Percentiles rank a stretch among this genome's conserved stretches.
These are phyloP conservation scores for Candida tropicalis DNA, from an alignment of 1,139 yeast species.

Conservation along the genomic window DNA sequence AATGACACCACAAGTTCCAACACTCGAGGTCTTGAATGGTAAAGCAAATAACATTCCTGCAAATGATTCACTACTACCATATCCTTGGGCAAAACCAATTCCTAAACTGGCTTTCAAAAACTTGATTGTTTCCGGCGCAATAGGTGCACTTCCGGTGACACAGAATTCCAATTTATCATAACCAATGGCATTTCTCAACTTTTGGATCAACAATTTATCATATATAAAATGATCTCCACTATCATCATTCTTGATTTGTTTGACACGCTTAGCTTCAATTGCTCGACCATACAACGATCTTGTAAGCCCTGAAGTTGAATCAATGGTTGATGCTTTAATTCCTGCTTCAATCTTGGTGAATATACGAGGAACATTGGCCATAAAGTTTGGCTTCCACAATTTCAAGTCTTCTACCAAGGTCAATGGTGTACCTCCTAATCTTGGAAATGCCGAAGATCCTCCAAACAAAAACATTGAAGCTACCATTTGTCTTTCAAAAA, in stretches of 20 bases:
- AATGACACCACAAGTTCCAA: slow-evolving; percentile 68
- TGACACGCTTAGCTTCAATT: slow-evolving; percentile 21
- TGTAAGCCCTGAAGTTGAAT: slow-evolving; percentile 20
- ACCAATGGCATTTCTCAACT: slow-evolving; percentile 60
- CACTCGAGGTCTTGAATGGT: slow-evolving; percentile 32
- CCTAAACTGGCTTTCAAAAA: slow-evolving; percentile 67
- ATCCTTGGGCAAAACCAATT: slow-evolving; percentile 67
- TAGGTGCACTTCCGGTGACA: slow-evolving; percentile 76
- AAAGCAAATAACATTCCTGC: slow-evolving; percentile 60
- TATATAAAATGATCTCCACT: slow-evolving; percentile 38
- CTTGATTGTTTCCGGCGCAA: slow-evolving; percentile 57
- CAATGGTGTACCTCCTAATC: slow-evolving; percentile 42
- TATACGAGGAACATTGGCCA: slow-evolving; percentile 68
- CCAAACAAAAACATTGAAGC: slow-evolving; percentile 36
- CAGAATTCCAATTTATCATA: slow-evolving; percentile 48
- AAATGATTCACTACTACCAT: slow-evolving; percentile 76
- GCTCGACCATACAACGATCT: slow-evolving; percentile 22
- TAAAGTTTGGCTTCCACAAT: slow-evolving; percentile 52
- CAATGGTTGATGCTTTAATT: slow-evolving; percentile 42
- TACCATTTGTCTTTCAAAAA: slow-evolving; percentile 39
- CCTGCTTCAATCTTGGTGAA: slow-evolving; percentile 62
- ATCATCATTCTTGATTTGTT: slow-evolving; percentile 25
- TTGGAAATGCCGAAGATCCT: slow-evolving; percentile 47
- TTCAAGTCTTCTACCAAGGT: slow-evolving; percentile 60
- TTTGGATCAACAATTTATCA: slow-evolving; percentile 52